Evolutionary conservation across 768 basidiomycete genomes (phyloP).

Genomic region (Mycena galopus): DNA sequence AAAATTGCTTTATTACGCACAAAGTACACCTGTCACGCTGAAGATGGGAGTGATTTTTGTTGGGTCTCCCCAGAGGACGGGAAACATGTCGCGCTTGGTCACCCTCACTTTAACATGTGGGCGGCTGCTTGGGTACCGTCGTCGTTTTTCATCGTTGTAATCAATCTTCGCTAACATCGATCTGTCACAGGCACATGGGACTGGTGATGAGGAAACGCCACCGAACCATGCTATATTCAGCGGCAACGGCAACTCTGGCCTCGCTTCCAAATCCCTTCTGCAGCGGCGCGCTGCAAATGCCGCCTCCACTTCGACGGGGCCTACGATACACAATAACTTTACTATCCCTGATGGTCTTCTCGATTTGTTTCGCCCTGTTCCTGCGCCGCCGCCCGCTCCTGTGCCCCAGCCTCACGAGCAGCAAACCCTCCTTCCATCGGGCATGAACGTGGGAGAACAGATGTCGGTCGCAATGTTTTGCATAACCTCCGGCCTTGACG

Average conservation of each 20-base stretch:
- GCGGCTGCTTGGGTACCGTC: neutral
- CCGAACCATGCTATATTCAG: conserved; percentile 6
- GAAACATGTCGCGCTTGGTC: neutral
- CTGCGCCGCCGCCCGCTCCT: neutral
- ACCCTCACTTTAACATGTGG: conserved; percentile 18
- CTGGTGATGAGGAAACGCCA: neutral
- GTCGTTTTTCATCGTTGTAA: neutral
- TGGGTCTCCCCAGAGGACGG: neutral
- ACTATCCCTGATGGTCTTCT: neutral
- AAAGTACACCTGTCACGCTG: conserved; percentile 2
- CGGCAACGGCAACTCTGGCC: neutral
- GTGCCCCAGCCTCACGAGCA: neutral
- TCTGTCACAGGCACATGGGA: neutral
- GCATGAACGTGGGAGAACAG: neutral
- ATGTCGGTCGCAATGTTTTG: neutral
- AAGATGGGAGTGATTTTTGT: conserved; percentile 12
- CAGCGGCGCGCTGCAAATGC: conserved; percentile 18
- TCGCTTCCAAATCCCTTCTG: neutral
- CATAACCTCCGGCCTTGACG: neutral
- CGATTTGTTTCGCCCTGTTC: neutral
- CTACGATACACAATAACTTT: conserved; percentile 1
- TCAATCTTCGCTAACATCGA: neutral
- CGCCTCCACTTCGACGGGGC: neutral
- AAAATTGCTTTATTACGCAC: neutral
- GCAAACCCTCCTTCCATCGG: neutral